A percentile compares a stretch with the other conserved stretches of the same genome.
phyloP scores from a whole-genome alignment of 768 basidiomycete genomes.

The Piloderma croceum region DNA sequence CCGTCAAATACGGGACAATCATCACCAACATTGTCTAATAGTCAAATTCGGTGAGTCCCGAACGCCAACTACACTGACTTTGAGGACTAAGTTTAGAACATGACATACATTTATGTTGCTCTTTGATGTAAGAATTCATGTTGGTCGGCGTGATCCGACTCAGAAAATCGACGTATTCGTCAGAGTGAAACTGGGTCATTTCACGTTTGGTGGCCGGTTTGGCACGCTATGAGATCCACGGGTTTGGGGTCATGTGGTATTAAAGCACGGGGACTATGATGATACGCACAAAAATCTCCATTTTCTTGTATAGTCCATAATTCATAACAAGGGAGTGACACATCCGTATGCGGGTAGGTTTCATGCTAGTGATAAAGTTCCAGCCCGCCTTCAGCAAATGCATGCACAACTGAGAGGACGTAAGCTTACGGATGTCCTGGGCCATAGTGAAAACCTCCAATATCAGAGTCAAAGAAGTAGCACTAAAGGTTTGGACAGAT shows the following conservation, averaged over 20 bases:
- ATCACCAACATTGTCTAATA: slow-evolving; percentile 90
- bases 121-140: slow-evolving; percentile 89
- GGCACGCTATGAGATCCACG: slow-evolving; percentile 59
- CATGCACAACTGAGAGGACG: not conserved
- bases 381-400: slow-evolving; percentile 1
- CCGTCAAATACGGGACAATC: slow-evolving; percentile 99
- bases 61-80: slow-evolving; percentile 1
- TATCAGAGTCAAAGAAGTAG: slow-evolving; percentile 99
- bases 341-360: slow-evolving; percentile 98
- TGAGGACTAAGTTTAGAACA: not conserved
- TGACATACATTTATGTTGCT: slow-evolving; percentile 87
- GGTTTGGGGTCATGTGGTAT: not conserved
- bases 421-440: slow-evolving; percentile 80
- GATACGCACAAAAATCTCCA: slow-evolving; percentile 96
- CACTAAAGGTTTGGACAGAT: slow-evolving; percentile 48
- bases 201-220: slow-evolving; percentile 99
- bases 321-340: slow-evolving; percentile 99
- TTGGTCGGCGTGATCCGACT: slow-evolving; percentile 91
- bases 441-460: slow-evolving; percentile 99
- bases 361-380: slow-evolving; percentile 57
- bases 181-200: slow-evolving; percentile 99
- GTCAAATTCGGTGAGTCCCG: slow-evolving; percentile 2
- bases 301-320: slow-evolving; percentile 97
- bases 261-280: not conserved
- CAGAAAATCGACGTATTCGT: slow-evolving; percentile 98